Percentiles rank a stretch among this genome's conserved stretches.
phyloP scores from a whole-genome alignment of 257 asterid species.

The Orobanche coerulescens region DNA sequence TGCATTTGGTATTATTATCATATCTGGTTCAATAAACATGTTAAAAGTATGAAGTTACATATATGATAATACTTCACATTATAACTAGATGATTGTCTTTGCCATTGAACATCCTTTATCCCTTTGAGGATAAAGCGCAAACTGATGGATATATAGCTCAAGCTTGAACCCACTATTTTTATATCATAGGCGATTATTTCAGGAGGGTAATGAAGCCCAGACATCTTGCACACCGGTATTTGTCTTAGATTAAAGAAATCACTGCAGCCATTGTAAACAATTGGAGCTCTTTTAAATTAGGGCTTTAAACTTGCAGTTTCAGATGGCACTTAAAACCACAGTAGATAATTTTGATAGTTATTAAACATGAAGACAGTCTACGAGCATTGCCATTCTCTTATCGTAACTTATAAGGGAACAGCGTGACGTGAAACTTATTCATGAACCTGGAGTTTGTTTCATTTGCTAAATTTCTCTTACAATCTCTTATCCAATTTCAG shows the following conservation, averaged over 20 bases:
- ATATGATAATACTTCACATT: background rate
- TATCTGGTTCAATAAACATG: background rate
- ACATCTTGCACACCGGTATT: background rate
- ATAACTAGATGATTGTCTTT: slow-evolving; percentile 11
- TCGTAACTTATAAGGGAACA: background rate
- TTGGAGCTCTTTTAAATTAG: background rate
- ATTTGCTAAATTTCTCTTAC: background rate
- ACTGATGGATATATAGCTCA: background rate
- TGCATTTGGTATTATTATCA: slow-evolving; percentile 1
- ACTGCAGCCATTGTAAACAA: background rate
- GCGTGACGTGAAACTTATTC: background rate
- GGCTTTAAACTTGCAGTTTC: background rate
- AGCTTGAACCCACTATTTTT: background rate
- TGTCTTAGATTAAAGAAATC: slow-evolving; percentile 7
- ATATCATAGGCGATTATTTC: slow-evolving; percentile 4
- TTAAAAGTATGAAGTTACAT: background rate
- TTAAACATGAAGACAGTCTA: background rate
- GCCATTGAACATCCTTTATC: background rate
- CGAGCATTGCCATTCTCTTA: background rate
- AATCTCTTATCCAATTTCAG: background rate
- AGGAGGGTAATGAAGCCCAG: background rate
- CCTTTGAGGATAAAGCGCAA: background rate
- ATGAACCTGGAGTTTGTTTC: slow-evolving; percentile 2
- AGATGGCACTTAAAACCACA: background rate
- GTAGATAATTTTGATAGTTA: background rate